These are phyloP conservation scores for Suillus brevipes DNA, from an alignment of 768 basidiomycete species.

Conservation along the genomic window DNA sequence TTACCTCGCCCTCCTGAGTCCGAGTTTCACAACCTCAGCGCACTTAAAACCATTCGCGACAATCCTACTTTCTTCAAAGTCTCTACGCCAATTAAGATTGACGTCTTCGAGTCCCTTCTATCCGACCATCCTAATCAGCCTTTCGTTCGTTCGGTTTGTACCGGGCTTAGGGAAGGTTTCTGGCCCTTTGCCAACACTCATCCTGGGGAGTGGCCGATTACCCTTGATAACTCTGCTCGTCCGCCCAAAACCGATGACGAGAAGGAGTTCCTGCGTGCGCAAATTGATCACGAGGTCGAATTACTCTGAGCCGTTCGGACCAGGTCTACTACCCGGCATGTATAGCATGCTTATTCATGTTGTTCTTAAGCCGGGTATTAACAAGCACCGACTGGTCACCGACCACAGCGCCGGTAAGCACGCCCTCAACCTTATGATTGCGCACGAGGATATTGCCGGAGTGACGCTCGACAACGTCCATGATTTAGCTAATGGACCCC, in stretches of 20 bases:
- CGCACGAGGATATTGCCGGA: too few relatives aligned
- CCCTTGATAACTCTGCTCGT: not conserved
- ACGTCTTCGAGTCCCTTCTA: conserved; percentile 22
- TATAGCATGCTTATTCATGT: not conserved
- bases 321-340: conserved; percentile 26
- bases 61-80: conserved; percentile 15
- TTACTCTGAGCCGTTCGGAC: conserved; percentile 25
- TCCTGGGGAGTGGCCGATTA: not conserved
- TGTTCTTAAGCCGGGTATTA: not conserved
- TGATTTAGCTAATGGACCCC: too few relatives aligned
- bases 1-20: not conserved
- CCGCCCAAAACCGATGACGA: conserved; percentile 5
- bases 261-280: conserved; percentile 23
- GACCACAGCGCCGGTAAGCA: not conserved
- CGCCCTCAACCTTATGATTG: too few relatives aligned
- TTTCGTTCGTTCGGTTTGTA: conserved; percentile 29
- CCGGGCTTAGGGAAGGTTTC: conserved; percentile 28
- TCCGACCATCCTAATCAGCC: conserved; percentile 29
- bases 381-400: not conserved
- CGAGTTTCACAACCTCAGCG: not conserved
- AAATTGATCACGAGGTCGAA: conserved; percentile 9
- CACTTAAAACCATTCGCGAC: not conserved
- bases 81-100: conserved; percentile 29
- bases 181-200: conserved; percentile 29
- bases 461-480: too few relatives aligned